Percentiles rank a stretch among this genome's conserved stretches.
Evolutionary conservation across 2,329 filamentous ascomycete species (phyloP).

Genomic region (Talaromyces verruculosus): DNA sequence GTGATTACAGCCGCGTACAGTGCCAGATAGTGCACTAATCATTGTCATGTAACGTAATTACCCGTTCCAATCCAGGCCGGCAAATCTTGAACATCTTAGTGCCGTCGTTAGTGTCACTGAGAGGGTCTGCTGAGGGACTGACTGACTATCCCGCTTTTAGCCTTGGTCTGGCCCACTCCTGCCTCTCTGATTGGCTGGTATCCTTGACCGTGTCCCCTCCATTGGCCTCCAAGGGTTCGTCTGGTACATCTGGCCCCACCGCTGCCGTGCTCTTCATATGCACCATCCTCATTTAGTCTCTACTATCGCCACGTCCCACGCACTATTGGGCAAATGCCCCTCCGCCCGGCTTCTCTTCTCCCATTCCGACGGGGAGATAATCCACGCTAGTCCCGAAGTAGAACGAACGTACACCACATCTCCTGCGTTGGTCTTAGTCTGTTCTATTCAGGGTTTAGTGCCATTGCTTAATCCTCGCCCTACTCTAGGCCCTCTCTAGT

Average conservation of each 20-base stretch:
- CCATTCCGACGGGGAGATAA: slow-evolving; percentile 7
- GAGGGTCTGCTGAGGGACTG: background rate
- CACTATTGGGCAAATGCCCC: background rate
- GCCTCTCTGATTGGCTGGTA: background rate
- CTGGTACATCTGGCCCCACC: background rate
- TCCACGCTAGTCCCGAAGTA: background rate
- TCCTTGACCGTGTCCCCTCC: background rate
- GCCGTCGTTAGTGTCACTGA: background rate
- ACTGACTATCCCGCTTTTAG: slow-evolving; percentile 2
- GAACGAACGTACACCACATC: background rate
- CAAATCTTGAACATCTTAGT: background rate
- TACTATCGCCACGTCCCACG: slow-evolving; percentile 1
- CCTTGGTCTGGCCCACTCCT: background rate
- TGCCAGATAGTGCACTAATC: background rate
- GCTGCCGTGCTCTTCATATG: background rate
- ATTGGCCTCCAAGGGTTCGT: background rate
- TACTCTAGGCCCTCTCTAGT: background rate
- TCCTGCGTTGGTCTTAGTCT: background rate
- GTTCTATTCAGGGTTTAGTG: slow-evolving; percentile 11
- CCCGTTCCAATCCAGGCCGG: background rate
- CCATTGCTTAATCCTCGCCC: slow-evolving; percentile 2
- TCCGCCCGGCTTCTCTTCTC: background rate
- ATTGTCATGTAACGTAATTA: background rate
- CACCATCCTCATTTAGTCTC: background rate
- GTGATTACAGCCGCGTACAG: background rate